These are phyloP conservation scores for Aureobasidium sp. DNA, from an alignment of 2,329 filamentous ascomycete genomes.

Conservation along the genomic window DNA sequence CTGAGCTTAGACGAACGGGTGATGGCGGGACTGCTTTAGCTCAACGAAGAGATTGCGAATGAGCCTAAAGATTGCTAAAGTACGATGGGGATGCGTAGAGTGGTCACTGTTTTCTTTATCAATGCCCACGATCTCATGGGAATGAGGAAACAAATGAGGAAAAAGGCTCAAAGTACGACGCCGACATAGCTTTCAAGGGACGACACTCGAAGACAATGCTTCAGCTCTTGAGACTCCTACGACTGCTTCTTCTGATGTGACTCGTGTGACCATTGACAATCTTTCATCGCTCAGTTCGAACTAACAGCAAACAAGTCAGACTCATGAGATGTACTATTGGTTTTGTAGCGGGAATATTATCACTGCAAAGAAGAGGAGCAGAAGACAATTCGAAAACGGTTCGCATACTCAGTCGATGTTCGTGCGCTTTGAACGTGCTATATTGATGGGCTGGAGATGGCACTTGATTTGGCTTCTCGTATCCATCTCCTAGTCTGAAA, in stretches of 20 bases:
- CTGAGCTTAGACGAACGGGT: too few relatives aligned
- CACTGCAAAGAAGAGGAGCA: too few relatives aligned
- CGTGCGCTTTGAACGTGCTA: too few relatives aligned
- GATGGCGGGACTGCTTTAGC: neutral
- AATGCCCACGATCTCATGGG: neutral
- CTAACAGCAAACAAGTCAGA: too few relatives aligned
- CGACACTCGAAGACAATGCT: neutral
- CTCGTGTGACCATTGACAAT: neutral
- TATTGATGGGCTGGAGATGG: too few relatives aligned
- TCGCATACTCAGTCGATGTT: too few relatives aligned
- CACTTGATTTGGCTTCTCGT: too few relatives aligned
- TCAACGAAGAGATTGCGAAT: neutral
- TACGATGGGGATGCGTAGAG: neutral
- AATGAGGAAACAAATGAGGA: neutral
- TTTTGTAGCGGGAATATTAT: too few relatives aligned
- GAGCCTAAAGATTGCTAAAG: neutral
- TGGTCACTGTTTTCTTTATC: neutral
- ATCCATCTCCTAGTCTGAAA: too few relatives aligned
- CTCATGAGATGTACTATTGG: too few relatives aligned
- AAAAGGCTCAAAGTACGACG: neutral
- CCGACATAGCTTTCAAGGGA: neutral
- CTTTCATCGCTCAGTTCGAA: neutral
- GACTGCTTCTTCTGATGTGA: neutral
- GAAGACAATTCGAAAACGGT: too few relatives aligned
- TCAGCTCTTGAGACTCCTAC: neutral